Conservation (phyloP, 2,329 filamentous ascomycete species). For the Zalaria obscura region DNA sequence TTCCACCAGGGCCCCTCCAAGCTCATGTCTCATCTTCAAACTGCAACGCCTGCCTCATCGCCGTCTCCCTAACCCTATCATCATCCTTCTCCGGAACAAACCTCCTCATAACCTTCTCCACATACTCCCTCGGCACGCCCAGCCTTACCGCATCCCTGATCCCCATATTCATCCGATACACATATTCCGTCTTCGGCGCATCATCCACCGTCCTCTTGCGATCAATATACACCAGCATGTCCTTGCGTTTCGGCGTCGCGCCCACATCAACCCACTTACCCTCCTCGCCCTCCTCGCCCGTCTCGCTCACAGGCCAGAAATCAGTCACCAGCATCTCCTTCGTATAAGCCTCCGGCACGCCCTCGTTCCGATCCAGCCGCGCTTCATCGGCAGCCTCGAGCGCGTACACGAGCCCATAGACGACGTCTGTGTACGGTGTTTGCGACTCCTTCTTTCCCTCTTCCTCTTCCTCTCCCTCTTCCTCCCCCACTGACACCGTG, state of each 20-base stretch:
- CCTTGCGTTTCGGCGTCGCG: conserved; percentile 10
- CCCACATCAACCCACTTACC: conserved; percentile 10
- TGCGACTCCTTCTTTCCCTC: not conserved
- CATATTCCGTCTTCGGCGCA: conserved; percentile 42
- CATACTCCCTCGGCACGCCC: conserved; percentile 42
- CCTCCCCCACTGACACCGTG: not conserved
- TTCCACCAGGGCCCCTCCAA: too few species aligned
- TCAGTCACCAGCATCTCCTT: conserved; percentile 35
- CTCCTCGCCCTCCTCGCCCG: conserved; percentile 6
- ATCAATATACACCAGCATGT: conserved; percentile 49
- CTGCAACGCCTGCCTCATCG: conserved; percentile 21
- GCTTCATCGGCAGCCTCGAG: conserved; percentile 37
- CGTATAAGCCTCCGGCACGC: conserved; percentile 46
- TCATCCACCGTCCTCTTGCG: conserved; percentile 23
- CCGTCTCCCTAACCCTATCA: conserved; percentile 14
- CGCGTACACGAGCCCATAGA: conserved; percentile 45
- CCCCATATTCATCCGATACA: conserved; percentile 48
- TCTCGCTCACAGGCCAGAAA: conserved; percentile 22
- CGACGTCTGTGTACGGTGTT: conserved; percentile 21
- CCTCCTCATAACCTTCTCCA: conserved; percentile 37
- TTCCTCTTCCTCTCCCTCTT: not conserved
- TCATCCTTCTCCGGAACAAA: conserved; percentile 28
- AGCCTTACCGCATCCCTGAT: conserved; percentile 42
- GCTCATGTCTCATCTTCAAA: conserved; percentile 12
- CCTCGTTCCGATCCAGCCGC: conserved; percentile 43